Conservation (phyloP, 352 stramenopile genomes). For the Phytophthora crassamura region DNA sequence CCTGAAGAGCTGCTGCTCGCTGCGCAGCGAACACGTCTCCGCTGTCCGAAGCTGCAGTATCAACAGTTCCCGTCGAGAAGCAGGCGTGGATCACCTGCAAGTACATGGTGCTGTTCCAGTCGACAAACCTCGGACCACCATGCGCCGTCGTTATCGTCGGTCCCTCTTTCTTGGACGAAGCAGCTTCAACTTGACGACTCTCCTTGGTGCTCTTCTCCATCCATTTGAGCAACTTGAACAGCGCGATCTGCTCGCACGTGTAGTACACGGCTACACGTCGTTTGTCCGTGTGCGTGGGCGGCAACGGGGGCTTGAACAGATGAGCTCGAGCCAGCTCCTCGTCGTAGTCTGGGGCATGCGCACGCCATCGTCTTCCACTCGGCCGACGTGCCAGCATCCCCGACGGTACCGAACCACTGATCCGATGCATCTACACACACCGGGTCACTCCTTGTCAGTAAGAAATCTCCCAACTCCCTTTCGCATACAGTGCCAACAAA, state of each 20-base stretch:
- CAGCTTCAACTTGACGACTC: constrained; percentile 20
- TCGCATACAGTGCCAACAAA: not conserved
- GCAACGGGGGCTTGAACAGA: constrained; percentile 40
- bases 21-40: constrained; percentile 8
- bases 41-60: not conserved
- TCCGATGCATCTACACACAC: constrained; percentile 25
- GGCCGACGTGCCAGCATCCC: constrained; percentile 26
- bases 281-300: constrained; percentile 45
- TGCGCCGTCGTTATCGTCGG: not conserved
- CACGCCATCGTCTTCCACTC: constrained; percentile 38
- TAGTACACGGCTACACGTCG: constrained; percentile 72
- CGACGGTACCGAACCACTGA: constrained; percentile 18
- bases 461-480: not conserved
- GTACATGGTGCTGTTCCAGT: constrained; percentile 77
- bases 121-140: constrained; percentile 11
- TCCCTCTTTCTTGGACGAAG: constrained; percentile 2
- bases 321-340: constrained; percentile 43
- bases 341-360: constrained; percentile 47
- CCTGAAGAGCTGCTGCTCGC: constrained; percentile 32
- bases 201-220: constrained; percentile 46
- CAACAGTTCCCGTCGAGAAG: constrained; percentile 14
- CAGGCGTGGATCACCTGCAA: constrained; percentile 74
- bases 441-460: constrained; percentile 19
- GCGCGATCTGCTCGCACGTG: constrained; percentile 68
- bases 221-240: constrained; percentile 83